Base-by-base conservation (phyloP, 2,329 filamentous ascomycete species). In the Gnomoniopsis sp. region DNA sequence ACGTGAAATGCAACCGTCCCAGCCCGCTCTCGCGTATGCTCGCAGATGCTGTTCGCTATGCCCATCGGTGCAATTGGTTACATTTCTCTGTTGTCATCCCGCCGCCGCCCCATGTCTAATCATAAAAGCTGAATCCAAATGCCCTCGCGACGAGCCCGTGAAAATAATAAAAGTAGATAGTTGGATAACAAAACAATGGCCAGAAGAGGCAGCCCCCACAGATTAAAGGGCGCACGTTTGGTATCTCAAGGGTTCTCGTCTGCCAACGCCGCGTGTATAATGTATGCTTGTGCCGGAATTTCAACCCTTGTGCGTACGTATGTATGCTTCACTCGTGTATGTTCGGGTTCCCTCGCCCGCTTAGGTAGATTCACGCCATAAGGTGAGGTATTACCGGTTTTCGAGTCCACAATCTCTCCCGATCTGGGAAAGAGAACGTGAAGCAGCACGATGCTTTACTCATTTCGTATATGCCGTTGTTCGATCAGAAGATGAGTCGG, bases 401-500 rank as follows among this genome's bases (percentile, higher is more conserved):
- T 33, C 22, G 49, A 46, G 46, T 55, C 44, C 46, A 38, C 38
- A 46, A 19, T 38, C 22, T 36, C 19, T 17, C 57, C 51, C 44
- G n/a, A 23, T 57, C 46, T 43, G 23, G 49, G 15, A 33, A 60
- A 36, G 41, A 49, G 8, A 26, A 30, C 49, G 41, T 26, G 46
- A n/a, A n/a, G n/a, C n/a, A 44, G 43, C 30, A 33, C 26, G 49
- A 38, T 15, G 38, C 43, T 44, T 47, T 15, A 41, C 12, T 41
- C 38, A 15, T 41, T 46, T 21, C 41, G 30, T n/a, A 19, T 15
- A 47, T 46, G n/a, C 17, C 30, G 49, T 60, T 49, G 54, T 61
- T 21, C 52, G 47, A 51, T 75, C 70, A 82, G 65, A 79, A 82
- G 41, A 67, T 70, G 59, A 82, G 71, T 63, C 79, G 77, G 48